These are phyloP conservation scores for Podospora didyma DNA, from an alignment of 495 filamentous ascomycete species.

Conservation along the genomic window DNA sequence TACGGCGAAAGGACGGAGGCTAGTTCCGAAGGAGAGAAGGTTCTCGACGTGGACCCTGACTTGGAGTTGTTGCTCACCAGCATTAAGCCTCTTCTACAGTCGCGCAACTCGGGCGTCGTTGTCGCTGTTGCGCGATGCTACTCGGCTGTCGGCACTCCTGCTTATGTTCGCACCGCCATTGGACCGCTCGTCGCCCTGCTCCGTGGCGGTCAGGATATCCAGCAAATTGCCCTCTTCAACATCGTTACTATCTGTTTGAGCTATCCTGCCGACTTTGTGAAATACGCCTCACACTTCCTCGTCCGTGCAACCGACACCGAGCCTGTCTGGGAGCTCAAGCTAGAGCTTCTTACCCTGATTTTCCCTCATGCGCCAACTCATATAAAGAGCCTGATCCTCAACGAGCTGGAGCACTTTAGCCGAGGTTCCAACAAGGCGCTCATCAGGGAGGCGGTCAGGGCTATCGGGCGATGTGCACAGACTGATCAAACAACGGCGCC, in stretches of 20 bases:
- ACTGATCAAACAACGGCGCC: constrained; percentile 63
- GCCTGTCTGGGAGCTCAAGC: constrained; percentile 81
- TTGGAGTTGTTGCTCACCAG: constrained; percentile 75
- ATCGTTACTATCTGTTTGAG: constrained; percentile 82
- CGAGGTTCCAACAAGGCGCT: constrained; percentile 69
- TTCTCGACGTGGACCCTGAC: constrained; percentile 70
- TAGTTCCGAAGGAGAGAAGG: constrained; percentile 51
- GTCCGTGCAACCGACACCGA: constrained; percentile 76
- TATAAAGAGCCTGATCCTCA: constrained; percentile 79
- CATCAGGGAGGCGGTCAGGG: constrained; percentile 81
- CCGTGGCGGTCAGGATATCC: constrained; percentile 77
- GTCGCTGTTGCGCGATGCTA: constrained; percentile 83
- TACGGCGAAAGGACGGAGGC: constrained; percentile 58
- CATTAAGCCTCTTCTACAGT: constrained; percentile 80
- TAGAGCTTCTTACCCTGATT: constrained; percentile 83
- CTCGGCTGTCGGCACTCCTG: constrained; percentile 70
- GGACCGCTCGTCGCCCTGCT: constrained; percentile 84
- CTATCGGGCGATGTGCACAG: constrained; percentile 90
- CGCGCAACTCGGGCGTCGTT: constrained; percentile 88
- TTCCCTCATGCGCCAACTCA: constrained; percentile 77
- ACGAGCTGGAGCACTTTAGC: constrained; percentile 90
- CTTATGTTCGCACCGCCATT: constrained; percentile 65
- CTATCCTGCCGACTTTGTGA: constrained; percentile 70
- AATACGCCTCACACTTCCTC: constrained; percentile 82
- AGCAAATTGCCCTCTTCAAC: constrained; percentile 85